Evolutionary conservation across 768 basidiomycete genomes (phyloP).

Genomic region (Pulveroboletus sp.): DNA sequence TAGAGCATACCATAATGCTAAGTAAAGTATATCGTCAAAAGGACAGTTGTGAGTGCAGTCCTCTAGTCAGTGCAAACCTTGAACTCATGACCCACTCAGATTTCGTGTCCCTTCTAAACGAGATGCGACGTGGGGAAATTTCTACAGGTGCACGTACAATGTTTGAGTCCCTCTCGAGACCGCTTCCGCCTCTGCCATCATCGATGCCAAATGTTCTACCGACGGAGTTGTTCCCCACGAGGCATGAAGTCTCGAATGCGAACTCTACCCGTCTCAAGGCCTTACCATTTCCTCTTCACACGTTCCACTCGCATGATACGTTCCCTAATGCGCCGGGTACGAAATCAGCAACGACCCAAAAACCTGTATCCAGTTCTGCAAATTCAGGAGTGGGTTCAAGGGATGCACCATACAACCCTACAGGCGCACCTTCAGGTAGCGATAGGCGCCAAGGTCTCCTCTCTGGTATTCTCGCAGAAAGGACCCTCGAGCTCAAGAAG

Average conservation of each 20-base stretch:
- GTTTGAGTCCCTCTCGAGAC: conserved; percentile 44
- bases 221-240: conserved; percentile 58
- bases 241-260: conserved; percentile 63
- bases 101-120: conserved; percentile 71
- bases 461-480: conserved; percentile 57
- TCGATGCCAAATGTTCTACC: conserved; percentile 36
- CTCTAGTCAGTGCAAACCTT: background rate
- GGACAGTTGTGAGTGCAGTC: conserved; percentile 47
- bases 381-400: background rate
- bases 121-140: conserved; percentile 61
- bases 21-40: conserved; percentile 75
- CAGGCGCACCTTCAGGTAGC: conserved; percentile 2
- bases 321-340: conserved; percentile 14
- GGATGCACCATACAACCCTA: conserved; percentile 31
- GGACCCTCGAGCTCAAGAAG: conserved; percentile 50
- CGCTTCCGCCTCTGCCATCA: conserved; percentile 19
- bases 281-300: conserved; percentile 38
- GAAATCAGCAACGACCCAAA: background rate
- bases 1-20: conserved; percentile 57
- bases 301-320: conserved; percentile 52
- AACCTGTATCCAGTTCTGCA: background rate
- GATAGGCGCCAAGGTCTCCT: conserved; percentile 51
- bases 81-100: conserved; percentile 31
- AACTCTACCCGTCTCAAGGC: conserved; percentile 51
- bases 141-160: conserved; percentile 39